Conservation (phyloP, 1,139 yeast genomes). For the Kurtzmaniella quercitrusa region DNA sequence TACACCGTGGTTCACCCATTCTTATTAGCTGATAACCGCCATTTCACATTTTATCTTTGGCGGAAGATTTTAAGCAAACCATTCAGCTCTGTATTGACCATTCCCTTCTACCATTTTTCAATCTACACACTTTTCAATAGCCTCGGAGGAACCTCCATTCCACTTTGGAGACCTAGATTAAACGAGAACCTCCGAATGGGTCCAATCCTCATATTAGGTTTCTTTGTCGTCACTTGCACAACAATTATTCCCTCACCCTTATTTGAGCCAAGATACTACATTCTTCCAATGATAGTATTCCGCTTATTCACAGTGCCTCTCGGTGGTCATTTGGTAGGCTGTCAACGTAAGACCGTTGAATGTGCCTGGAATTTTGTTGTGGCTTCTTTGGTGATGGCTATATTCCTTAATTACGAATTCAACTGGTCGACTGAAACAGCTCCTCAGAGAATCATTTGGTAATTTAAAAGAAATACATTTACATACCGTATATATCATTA, state of each 20-base stretch:
- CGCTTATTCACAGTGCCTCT: slow-evolving; percentile 52
- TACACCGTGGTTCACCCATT: slow-evolving; percentile 86
- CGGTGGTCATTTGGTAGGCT: neutral
- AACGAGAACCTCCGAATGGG: slow-evolving; percentile 15
- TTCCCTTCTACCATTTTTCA: slow-evolving; percentile 72
- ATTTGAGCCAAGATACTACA: slow-evolving; percentile 90
- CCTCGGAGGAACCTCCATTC: neutral
- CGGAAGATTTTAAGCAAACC: slow-evolving; percentile 49
- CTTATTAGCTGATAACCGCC: slow-evolving; percentile 89
- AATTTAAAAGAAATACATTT: no score
- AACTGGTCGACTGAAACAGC: slow-evolving; percentile 60
- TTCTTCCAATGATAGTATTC: slow-evolving; percentile 75
- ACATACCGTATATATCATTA: neutral
- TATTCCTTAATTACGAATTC: slow-evolving; percentile 64
- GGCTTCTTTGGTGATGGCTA: slow-evolving; percentile 45
- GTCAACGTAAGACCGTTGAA: slow-evolving; percentile 40
- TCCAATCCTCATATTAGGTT: slow-evolving; percentile 39
- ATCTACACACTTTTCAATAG: slow-evolving; percentile 37
- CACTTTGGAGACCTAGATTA: neutral
- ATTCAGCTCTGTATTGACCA: slow-evolving; percentile 39
- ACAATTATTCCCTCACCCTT: slow-evolving; percentile 86
- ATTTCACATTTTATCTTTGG: slow-evolving; percentile 84
- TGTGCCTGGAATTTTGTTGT: slow-evolving; percentile 55
- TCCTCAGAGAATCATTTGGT: slow-evolving; percentile 88
- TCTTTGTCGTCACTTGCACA: slow-evolving; percentile 46